These are phyloP conservation scores for Phytopythium litorale DNA, from an alignment of 352 stramenopile genomes.

Conservation along the genomic window DNA sequence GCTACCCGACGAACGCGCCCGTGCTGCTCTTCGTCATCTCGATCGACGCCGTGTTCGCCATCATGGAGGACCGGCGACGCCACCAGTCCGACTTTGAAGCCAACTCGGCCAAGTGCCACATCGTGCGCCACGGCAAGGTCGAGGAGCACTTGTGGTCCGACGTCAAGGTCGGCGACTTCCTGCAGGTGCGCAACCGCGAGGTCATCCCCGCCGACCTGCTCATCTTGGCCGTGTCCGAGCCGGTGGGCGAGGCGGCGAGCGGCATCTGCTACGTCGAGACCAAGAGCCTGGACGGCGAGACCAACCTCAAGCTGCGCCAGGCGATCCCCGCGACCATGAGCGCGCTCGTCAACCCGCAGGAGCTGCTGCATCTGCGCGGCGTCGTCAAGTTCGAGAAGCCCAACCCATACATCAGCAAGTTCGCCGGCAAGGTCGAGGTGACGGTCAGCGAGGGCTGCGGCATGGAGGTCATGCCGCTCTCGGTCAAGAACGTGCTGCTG, in stretches of 20 bases:
- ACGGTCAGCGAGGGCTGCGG: conserved; percentile 57
- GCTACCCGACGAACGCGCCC: conserved; percentile 69
- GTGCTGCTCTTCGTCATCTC: conserved; percentile 89
- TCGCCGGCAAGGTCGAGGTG: conserved; percentile 80
- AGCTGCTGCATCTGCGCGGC: conserved; percentile 53
- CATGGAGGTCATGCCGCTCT: conserved; percentile 72
- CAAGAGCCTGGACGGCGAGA: conserved; percentile 90
- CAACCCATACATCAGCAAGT: conserved; percentile 88
- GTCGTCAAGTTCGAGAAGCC: conserved; percentile 72
- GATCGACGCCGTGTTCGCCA: conserved; percentile 87
- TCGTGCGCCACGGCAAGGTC: conserved; percentile 62
- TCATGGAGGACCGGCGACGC: conserved; percentile 82
- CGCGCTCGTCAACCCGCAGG: conserved; percentile 39
- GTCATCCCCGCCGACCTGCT: conserved; percentile 83
- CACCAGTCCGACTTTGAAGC: conserved; percentile 79
- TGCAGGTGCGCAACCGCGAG: conserved; percentile 78
- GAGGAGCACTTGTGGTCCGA: conserved; percentile 76
- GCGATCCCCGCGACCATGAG: conserved; percentile 69
- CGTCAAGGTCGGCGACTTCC: conserved; percentile 84
- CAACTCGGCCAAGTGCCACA: conserved; percentile 71
- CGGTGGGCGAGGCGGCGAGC: conserved; percentile 55
- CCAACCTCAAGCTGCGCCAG: conserved; percentile 89
- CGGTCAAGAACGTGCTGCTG: conserved; percentile 88
- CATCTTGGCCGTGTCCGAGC: conserved; percentile 74
- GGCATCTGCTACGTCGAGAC: conserved; percentile 91